phyloP scores from a whole-genome alignment of 345 rosid species.

The Fremontodendron californicum region DNA sequence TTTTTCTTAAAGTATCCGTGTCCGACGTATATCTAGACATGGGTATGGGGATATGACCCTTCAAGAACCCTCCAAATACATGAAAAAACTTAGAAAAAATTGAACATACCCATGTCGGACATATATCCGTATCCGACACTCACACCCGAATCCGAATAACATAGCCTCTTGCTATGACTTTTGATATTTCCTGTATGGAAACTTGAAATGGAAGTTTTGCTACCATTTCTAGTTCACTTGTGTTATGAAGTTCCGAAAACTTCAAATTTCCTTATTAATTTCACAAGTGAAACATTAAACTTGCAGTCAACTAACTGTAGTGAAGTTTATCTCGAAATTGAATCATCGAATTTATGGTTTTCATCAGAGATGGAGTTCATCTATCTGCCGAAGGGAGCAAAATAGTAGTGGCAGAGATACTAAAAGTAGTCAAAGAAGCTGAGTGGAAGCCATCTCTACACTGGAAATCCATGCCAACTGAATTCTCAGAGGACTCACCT shows the following conservation, averaged over 20 bases:
- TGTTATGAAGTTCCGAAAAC: neutral
- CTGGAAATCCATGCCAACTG: slow-evolving; percentile 89
- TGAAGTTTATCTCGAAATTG: neutral
- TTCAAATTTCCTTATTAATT: neutral
- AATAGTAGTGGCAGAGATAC: slow-evolving; percentile 71
- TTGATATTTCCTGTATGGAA: neutral
- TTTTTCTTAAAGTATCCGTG: too few species aligned
- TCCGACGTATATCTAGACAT: too few species aligned
- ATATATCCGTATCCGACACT: too few species aligned
- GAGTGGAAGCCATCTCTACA: slow-evolving; percentile 88
- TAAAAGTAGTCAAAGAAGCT: slow-evolving; percentile 70
- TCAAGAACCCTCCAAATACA: too few species aligned
- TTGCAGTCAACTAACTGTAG: neutral
- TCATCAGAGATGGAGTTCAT: slow-evolving; percentile 78
- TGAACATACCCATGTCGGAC: too few species aligned
- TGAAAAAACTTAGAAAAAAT: too few species aligned
- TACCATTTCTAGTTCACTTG: neutral
- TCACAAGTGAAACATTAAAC: neutral
- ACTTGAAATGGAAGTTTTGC: neutral
- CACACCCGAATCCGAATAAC: too few species aligned
- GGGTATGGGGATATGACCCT: too few species aligned
- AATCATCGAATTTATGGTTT: neutral
- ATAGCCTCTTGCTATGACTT: neutral
- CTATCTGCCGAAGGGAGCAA: slow-evolving; percentile 86
- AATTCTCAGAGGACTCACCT: slow-evolving; percentile 71